Evolutionary conservation across 2,329 filamentous ascomycete genomes (phyloP).

Genomic region (Xylariaceae sp.): DNA sequence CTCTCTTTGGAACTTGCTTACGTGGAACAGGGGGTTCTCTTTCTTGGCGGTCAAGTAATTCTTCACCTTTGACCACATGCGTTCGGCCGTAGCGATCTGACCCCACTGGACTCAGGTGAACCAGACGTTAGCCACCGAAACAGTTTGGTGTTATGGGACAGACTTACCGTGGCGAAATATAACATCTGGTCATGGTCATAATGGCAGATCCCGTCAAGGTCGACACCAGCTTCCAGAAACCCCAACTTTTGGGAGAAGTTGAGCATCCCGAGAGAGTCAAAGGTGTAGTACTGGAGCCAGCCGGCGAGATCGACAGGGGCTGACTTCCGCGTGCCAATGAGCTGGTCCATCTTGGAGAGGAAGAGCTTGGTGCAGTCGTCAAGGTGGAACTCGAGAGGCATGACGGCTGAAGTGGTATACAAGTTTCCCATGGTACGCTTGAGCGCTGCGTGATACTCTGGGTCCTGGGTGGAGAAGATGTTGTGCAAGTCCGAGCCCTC

Average conservation of each 20-base stretch:
- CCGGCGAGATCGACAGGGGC: constrained; percentile 5
- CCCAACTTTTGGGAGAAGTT: constrained; percentile 14
- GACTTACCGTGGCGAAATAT: constrained; percentile 12
- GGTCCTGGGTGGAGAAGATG: constrained; percentile 13
- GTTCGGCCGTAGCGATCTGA: constrained; percentile 5
- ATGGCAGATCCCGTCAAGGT: constrained; percentile 12
- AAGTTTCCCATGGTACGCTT: constrained; percentile 13
- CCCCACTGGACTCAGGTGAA: constrained; percentile 7
- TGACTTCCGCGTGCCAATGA: constrained; percentile 4
- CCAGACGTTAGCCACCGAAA: not conserved
- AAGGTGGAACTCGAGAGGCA: constrained; percentile 8
- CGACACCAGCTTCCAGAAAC: constrained; percentile 10
- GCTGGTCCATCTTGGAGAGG: constrained; percentile 9
- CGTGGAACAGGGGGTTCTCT: constrained; percentile 14
- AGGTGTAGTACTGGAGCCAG: constrained; percentile 15
- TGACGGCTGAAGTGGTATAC: constrained; percentile 12
- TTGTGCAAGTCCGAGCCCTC: constrained; percentile 11
- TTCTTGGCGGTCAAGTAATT: constrained; percentile 2
- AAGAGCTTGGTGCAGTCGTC: constrained; percentile 11
- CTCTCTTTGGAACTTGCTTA: too few species aligned
- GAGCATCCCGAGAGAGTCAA: constrained; percentile 9
- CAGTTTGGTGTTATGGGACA: not conserved
- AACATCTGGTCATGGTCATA: constrained; percentile 15
- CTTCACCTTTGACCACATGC: constrained; percentile 8
- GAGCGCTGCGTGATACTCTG: constrained; percentile 12